Percentiles rank a stretch among this genome's conserved stretches.
phyloP scores from a whole-genome alignment of 306 rosid species.

The Casuarina equisetifolia region DNA sequence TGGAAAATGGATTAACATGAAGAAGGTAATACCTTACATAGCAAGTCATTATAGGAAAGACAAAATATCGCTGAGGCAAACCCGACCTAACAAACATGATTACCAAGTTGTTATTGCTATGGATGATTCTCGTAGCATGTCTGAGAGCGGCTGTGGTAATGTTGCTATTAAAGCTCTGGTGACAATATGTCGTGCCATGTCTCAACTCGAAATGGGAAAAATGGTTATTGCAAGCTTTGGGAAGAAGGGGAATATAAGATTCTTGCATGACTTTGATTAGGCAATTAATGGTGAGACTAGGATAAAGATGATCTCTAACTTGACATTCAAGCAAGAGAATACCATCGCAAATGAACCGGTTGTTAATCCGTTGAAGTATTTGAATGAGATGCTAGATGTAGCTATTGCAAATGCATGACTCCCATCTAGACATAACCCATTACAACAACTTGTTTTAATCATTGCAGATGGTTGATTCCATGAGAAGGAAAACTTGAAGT shows the following conservation, averaged over 20 bases:
- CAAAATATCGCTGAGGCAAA: constrained; percentile 89
- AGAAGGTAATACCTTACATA: constrained; percentile 85
- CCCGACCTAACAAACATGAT: constrained; percentile 92
- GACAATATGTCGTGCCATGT: constrained; percentile 89
- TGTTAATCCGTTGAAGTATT: constrained; percentile 67
- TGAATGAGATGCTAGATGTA: constrained; percentile 61
- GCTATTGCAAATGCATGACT: constrained; percentile 77
- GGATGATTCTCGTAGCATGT: constrained; percentile 96
- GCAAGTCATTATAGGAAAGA: constrained; percentile 83
- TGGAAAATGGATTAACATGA: constrained; percentile 89
- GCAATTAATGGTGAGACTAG: constrained; percentile 82
- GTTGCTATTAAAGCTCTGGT: constrained; percentile 84
- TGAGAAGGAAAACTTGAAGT: constrained; percentile 72
- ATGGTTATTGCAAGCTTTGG: constrained; percentile 92
- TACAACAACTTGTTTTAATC: constrained; percentile 86
- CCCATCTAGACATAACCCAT: constrained; percentile 76
- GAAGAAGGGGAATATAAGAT: constrained; percentile 73
- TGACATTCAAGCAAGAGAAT: constrained; percentile 88
- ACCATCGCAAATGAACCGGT: constrained; percentile 77
- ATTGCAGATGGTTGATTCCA: constrained; percentile 81
- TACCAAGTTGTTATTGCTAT: constrained; percentile 89
- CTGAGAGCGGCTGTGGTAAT: constrained; percentile 70
- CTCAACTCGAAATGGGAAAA: constrained; percentile 81
- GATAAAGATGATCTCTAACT: constrained; percentile 77
- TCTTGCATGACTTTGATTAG: constrained; percentile 80